These are phyloP conservation scores for Didymella lethalis DNA, from an alignment of 2,329 filamentous ascomycete genomes.

Conservation along the genomic window DNA sequence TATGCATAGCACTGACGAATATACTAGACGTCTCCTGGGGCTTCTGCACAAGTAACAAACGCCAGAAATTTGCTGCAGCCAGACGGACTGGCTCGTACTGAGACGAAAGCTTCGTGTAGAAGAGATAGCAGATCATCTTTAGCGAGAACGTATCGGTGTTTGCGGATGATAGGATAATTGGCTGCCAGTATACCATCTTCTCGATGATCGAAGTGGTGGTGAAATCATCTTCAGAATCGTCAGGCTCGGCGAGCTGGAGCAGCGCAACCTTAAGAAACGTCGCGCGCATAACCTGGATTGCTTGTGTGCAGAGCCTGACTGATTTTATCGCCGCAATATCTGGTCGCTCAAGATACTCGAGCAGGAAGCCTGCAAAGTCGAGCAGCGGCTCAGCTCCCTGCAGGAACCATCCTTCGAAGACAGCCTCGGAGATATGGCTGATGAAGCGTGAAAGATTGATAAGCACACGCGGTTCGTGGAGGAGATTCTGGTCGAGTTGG, in stretches of 20 bases:
- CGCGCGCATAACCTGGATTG: constrained; percentile 76
- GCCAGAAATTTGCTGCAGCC: constrained; percentile 83
- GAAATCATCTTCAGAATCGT: constrained; percentile 68
- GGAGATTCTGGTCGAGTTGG: constrained; percentile 72
- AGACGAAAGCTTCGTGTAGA: constrained; percentile 88
- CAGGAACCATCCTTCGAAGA: constrained; percentile 97
- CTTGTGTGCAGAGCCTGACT: constrained; percentile 88
- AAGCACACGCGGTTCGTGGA: constrained; percentile 82
- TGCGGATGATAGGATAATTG: constrained; percentile 80
- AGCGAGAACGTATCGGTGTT: constrained; percentile 82
- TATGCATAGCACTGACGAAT: constrained; percentile 73
- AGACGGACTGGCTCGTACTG: constrained; percentile 71
- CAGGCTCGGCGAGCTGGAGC: constrained; percentile 82
- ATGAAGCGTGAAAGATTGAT: constrained; percentile 86
- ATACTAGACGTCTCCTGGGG: constrained; percentile 80
- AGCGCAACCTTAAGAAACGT: constrained; percentile 82
- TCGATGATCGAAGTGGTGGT: constrained; percentile 77
- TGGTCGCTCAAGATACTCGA: constrained; percentile 89
- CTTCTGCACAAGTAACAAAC: constrained; percentile 93
- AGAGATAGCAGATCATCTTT: constrained; percentile 86
- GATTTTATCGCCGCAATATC: constrained; percentile 83
- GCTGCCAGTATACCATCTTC: constrained; percentile 95
- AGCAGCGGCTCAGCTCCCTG: constrained; percentile 83
- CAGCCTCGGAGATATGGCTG: constrained; percentile 82
- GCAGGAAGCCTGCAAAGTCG: constrained; percentile 82